Evolutionary conservation across 164 flowering plant species (phyloP).

Genomic region (Tinospora cordifolia): DNA sequence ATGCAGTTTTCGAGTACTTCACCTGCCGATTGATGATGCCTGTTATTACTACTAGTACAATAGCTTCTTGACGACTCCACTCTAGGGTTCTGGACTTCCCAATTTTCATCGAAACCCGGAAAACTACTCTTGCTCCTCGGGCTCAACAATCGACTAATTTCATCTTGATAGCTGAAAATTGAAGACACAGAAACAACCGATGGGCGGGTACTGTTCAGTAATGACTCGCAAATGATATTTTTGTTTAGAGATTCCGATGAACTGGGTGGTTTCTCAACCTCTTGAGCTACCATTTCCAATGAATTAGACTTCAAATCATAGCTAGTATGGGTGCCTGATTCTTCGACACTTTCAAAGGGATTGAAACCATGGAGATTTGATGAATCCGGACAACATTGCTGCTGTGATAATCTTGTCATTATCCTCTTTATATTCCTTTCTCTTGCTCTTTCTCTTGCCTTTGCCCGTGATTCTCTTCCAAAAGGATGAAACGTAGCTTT

Average conservation of each 20-base stretch:
- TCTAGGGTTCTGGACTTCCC: constrained; percentile 1
- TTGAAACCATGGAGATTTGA: background rate
- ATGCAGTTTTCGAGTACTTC: constrained; percentile 6
- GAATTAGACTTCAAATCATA: constrained; percentile 17
- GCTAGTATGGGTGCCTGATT: constrained; percentile 19
- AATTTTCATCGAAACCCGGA: background rate
- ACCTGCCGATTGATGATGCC: constrained; percentile 1
- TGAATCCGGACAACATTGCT: constrained; percentile 3
- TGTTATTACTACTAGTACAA: constrained; percentile 9
- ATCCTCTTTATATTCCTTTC: constrained; percentile 40
- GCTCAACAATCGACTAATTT: background rate
- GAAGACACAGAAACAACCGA: background rate
- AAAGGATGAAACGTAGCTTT: constrained; percentile 17
- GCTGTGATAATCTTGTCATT: constrained; percentile 1
- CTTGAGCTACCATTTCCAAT: constrained; percentile 15
- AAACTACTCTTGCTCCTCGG: background rate
- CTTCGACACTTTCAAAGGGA: constrained; percentile 20
- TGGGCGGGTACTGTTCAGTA: background rate
- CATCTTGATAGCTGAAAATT: background rate
- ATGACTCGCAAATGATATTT: background rate
- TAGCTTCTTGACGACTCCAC: background rate
- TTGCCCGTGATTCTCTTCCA: constrained; percentile 35
- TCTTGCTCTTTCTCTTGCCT: constrained; percentile 57
- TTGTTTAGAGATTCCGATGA: background rate
- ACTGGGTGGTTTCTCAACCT: constrained; percentile 15